Evolutionary conservation across 768 basidiomycete genomes (phyloP).

Genomic region (Trametes cingulata): DNA sequence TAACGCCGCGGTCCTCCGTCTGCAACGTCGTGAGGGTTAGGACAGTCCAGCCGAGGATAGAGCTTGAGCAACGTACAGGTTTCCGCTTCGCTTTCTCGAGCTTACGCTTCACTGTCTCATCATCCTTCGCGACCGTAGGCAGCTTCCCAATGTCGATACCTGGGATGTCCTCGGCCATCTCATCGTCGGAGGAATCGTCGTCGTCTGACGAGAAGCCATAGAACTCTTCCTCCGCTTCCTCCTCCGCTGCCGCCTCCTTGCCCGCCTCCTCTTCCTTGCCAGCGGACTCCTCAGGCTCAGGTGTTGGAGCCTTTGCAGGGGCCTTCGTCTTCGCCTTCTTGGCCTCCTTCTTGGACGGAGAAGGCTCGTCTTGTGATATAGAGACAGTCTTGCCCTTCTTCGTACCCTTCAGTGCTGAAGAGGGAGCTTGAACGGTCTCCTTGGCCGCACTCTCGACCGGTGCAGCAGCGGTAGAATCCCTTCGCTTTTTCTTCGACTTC

Average conservation of each 20-base stretch:
- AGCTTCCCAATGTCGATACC: slow-evolving; percentile 69
- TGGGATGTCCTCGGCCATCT: slow-evolving; percentile 53
- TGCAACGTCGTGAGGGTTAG: slow-evolving; percentile 26
- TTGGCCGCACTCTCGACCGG: not conserved
- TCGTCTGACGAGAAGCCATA: slow-evolving; percentile 80
- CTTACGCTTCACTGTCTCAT: slow-evolving; percentile 66
- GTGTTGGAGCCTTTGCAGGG: not conserved
- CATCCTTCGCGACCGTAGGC: slow-evolving; percentile 88
- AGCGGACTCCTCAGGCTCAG: slow-evolving; percentile 8
- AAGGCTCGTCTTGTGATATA: not conserved
- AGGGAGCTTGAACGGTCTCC: not conserved
- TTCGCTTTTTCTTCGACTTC: slow-evolving; percentile 11
- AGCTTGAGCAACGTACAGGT: slow-evolving; percentile 51
- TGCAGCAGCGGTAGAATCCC: not conserved
- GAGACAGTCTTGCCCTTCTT: slow-evolving; percentile 11
- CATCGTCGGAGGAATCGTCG: slow-evolving; percentile 76
- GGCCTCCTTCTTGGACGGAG: not conserved
- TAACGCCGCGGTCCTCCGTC: slow-evolving; percentile 74
- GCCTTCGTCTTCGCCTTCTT: slow-evolving; percentile 16
- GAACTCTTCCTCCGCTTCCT: slow-evolving; percentile 46
- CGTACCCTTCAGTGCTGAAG: not conserved
- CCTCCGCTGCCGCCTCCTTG: not conserved
- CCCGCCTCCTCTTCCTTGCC: not conserved
- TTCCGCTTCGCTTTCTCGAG: slow-evolving; percentile 57
- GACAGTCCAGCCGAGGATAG: not conserved